Percentiles rank a stretch among this genome's conserved stretches.
These are phyloP conservation scores for Moesziomyces sp. DNA, from an alignment of 1,284 basidiomycete species.

Conservation along the genomic window DNA sequence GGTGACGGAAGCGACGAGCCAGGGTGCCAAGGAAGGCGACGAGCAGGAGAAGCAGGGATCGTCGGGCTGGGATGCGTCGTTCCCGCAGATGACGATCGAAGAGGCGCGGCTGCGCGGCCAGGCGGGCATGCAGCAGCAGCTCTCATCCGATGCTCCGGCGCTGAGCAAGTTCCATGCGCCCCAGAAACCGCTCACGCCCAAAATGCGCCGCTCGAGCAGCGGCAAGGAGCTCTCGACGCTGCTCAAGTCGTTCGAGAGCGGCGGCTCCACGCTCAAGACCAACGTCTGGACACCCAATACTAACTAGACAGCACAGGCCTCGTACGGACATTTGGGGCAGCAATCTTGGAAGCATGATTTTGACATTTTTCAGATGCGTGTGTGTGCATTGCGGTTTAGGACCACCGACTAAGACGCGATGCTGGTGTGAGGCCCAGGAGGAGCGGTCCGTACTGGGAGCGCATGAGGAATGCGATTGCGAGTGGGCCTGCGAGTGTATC, in stretches of 20 bases:
- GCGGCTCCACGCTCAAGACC: slow-evolving; percentile 37
- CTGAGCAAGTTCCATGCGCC: slow-evolving; percentile 56
- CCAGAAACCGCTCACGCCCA: slow-evolving; percentile 50
- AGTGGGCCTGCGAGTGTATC: slow-evolving; percentile 49
- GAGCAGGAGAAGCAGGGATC: slow-evolving; percentile 15
- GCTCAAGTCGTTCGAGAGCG: slow-evolving; percentile 49
- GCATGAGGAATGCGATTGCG: slow-evolving; percentile 40
- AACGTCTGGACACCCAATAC: slow-evolving; percentile 42
- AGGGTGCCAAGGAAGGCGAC: slow-evolving; percentile 14
- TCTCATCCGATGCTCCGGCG: slow-evolving; percentile 47
- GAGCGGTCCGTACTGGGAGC: slow-evolving; percentile 11
- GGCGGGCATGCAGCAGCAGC: slow-evolving; percentile 56
- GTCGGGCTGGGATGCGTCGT: slow-evolving; percentile 14
- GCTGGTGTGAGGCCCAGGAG: slow-evolving; percentile 1
- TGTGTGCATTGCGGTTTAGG: neutral
- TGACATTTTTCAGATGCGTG: neutral
- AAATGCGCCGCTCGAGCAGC: slow-evolving; percentile 48
- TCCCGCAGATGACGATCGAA: slow-evolving; percentile 55
- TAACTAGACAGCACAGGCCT: too few relatives aligned
- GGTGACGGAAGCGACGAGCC: slow-evolving; percentile 26
- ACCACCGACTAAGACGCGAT: slow-evolving; percentile 7
- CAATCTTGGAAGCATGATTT: too few relatives aligned
- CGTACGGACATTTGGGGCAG: too few relatives aligned
- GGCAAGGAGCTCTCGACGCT: slow-evolving; percentile 41
- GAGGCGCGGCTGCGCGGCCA: slow-evolving; percentile 52